These are phyloP conservation scores for Ormosia semicastrata DNA, from an alignment of 306 rosid genomes.

Conservation along the genomic window DNA sequence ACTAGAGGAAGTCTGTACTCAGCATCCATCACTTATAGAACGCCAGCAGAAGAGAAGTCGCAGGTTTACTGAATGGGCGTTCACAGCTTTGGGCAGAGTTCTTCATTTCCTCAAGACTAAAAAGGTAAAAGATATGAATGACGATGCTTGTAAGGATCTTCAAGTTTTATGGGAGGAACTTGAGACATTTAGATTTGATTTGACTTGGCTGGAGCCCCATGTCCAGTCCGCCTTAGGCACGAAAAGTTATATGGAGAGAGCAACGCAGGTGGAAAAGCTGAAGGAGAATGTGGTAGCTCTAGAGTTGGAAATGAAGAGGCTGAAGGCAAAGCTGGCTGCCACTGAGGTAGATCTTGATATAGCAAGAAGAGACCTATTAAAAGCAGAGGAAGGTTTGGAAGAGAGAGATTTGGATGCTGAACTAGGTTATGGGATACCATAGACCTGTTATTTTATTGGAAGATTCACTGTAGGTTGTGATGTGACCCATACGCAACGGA, in stretches of 20 bases:
- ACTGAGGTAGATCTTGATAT: not conserved
- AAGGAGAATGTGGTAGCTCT: not conserved
- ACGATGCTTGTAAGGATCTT: not conserved
- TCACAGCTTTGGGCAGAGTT: constrained; percentile 28
- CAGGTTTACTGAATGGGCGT: constrained; percentile 10
- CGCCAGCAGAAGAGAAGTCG: constrained; percentile 11
- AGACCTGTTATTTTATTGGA: not conserved
- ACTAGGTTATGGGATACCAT: constrained; percentile 9
- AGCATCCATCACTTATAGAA: constrained; percentile 12
- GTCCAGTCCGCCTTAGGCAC: constrained; percentile 22
- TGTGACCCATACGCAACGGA: not conserved
- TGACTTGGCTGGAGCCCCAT: constrained; percentile 27
- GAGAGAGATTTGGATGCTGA: constrained; percentile 10
- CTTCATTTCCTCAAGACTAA: constrained; percentile 7
- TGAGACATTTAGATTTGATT: constrained; percentile 23
- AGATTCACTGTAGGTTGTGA: not conserved
- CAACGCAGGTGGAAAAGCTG: not conserved
- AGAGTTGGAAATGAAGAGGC: constrained; percentile 11
- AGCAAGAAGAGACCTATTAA: not conserved
- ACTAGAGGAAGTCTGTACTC: constrained; percentile 7
- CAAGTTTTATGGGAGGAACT: constrained; percentile 25
- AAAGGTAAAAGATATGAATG: constrained; percentile 17
- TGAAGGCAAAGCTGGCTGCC: not conserved
- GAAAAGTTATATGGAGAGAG: not conserved
- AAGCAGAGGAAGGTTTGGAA: not conserved